phyloP scores from a whole-genome alignment of 2,329 filamentous ascomycete species.

The Aspergillus carbonarius region DNA sequence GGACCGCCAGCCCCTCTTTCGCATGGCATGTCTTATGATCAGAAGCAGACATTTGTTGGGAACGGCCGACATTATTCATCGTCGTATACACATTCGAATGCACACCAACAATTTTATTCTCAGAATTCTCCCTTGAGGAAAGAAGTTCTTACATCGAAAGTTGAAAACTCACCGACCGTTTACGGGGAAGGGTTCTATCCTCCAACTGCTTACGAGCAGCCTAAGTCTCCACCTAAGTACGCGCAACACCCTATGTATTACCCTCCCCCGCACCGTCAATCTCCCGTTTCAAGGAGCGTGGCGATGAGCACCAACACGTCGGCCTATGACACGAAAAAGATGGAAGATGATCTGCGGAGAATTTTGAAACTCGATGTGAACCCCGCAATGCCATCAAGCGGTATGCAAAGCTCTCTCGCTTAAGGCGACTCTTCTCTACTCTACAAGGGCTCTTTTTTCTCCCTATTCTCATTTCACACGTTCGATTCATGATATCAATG shows the following conservation, averaged over 20 bases:
- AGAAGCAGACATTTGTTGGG: conserved; percentile 16
- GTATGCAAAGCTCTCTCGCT: conserved; percentile 36
- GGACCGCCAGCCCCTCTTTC: conserved; percentile 32
- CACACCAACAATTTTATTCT: conserved; percentile 23
- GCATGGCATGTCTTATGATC: conserved; percentile 16
- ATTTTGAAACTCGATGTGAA: conserved; percentile 47
- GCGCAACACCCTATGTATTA: conserved; percentile 19
- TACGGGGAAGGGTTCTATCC: conserved; percentile 21
- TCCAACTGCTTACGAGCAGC: conserved; percentile 24
- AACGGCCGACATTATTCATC: conserved; percentile 24
- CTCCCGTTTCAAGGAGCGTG: conserved; percentile 22
- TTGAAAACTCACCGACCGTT: conserved; percentile 11
- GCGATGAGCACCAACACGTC: conserved; percentile 26
- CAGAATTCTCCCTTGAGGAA: conserved; percentile 34
- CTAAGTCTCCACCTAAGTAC: conserved; percentile 16
- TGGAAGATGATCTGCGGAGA: conserved; percentile 50
- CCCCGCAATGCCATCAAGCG: conserved; percentile 27
- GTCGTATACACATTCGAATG: conserved; percentile 23
- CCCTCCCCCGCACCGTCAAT: conserved; percentile 25
- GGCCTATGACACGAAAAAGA: conserved; percentile 42
- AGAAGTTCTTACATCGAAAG: conserved; percentile 28
- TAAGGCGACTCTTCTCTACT: conserved; percentile 15
- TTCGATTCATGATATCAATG: conserved; percentile 3
- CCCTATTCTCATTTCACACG: neutral
- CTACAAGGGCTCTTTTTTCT: neutral